These are phyloP conservation scores for Beverwykella pulmonaria DNA, from an alignment of 495 filamentous ascomycete genomes.

Conservation along the genomic window DNA sequence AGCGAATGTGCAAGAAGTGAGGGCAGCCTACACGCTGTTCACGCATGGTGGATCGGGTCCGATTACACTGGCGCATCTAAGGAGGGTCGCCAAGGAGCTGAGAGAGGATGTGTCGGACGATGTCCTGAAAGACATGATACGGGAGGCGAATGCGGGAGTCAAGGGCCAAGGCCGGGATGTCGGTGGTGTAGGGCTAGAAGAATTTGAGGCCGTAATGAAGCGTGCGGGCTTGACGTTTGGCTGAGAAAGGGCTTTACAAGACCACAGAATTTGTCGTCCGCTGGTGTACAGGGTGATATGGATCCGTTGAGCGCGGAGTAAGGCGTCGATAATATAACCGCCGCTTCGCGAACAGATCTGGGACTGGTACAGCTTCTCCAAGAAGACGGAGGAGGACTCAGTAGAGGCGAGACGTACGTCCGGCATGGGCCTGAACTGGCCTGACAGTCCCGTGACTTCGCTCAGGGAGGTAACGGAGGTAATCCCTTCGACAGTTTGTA, in stretches of 20 bases:
- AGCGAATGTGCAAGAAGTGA: slow-evolving; percentile 61
- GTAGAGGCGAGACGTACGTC: no score
- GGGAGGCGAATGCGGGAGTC: slow-evolving; percentile 80
- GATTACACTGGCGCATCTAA: slow-evolving; percentile 76
- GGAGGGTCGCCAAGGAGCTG: slow-evolving; percentile 76
- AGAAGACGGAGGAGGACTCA: no score
- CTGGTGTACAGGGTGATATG: not conserved
- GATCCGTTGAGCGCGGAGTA: slow-evolving; percentile 5
- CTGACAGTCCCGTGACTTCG: no score
- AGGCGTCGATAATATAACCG: not conserved
- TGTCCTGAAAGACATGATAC: slow-evolving; percentile 85
- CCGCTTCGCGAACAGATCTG: no score
- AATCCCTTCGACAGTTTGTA: no score
- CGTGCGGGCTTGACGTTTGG: slow-evolving; percentile 53
- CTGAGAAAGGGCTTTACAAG: not conserved
- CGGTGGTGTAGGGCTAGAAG: slow-evolving; percentile 71
- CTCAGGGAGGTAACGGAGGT: no score
- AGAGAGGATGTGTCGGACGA: slow-evolving; percentile 81
- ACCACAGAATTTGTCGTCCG: not conserved
- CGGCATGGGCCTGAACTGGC: no score
- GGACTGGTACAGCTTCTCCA: no score
- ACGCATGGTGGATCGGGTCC: slow-evolving; percentile 56
- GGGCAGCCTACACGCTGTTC: slow-evolving; percentile 80
- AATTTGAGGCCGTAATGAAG: slow-evolving; percentile 85
- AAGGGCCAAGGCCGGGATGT: slow-evolving; percentile 65